Conservation (phyloP, 257 asterid species). For the Verbascum thapsus region DNA sequence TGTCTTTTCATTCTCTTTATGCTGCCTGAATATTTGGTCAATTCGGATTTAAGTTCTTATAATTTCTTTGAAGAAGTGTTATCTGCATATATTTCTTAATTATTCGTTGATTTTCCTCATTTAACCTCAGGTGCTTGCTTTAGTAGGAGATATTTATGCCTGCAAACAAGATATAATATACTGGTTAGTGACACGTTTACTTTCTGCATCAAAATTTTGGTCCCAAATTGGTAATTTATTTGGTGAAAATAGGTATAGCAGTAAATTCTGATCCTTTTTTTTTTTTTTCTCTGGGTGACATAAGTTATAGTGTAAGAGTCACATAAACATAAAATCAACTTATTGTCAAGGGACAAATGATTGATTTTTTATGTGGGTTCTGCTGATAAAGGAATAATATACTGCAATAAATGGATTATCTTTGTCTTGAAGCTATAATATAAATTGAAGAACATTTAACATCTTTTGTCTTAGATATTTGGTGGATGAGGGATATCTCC, state of each 20-base stretch:
- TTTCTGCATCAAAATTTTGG: neutral
- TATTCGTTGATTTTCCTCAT: too few species aligned
- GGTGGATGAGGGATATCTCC: too few species aligned
- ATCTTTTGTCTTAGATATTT: too few species aligned
- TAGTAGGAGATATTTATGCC: slow-evolving; percentile 13
- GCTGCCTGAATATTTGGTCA: slow-evolving; percentile 14
- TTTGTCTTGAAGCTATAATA: slow-evolving; percentile 1
- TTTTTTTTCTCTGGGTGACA: slow-evolving; percentile 27
- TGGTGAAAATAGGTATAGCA: slow-evolving; percentile 13
- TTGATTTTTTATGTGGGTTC: too few species aligned
- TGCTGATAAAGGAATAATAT: too few species aligned
- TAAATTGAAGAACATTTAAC: neutral
- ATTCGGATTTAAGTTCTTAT: too few species aligned
- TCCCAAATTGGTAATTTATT: too few species aligned
- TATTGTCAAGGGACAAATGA: neutral
- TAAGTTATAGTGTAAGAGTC: slow-evolving; percentile 3
- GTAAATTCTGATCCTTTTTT: slow-evolving; percentile 31
- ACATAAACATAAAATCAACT: neutral
- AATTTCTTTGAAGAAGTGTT: too few species aligned
- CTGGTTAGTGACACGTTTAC: neutral
- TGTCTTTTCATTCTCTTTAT: slow-evolving; percentile 26
- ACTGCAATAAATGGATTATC: neutral
- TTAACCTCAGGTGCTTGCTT: too few species aligned
- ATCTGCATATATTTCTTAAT: too few species aligned
- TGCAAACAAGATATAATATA: slow-evolving; percentile 7